Conservation (phyloP, 139 green algal species). For the Deuterostichococcus epilithicus region DNA sequence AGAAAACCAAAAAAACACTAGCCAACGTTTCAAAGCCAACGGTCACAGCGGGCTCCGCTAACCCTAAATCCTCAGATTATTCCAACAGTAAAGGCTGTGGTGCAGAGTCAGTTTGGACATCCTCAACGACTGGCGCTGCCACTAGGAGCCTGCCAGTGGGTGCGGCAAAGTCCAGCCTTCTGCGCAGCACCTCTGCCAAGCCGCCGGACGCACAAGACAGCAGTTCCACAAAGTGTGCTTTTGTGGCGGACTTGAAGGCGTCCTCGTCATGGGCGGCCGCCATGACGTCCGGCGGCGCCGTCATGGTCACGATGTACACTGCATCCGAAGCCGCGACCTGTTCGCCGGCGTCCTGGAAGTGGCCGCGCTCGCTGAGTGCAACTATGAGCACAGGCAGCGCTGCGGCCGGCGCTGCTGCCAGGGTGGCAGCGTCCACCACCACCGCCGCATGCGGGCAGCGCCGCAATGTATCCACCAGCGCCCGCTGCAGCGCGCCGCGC, state of each 20-base stretch:
- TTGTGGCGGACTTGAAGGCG: background rate
- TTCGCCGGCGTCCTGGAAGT: conserved; percentile 23
- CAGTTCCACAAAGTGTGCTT: background rate
- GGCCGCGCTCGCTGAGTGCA: conserved; percentile 26
- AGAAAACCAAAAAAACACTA: no score
- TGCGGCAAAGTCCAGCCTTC: background rate
- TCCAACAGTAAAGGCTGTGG: no score
- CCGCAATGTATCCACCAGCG: conserved; percentile 20
- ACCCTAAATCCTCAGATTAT: no score
- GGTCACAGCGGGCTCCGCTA: no score
- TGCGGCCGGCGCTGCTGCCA: conserved; percentile 15
- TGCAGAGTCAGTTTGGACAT: no score
- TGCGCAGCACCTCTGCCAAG: background rate
- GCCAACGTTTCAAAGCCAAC: no score
- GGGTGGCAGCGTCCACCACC: conserved; percentile 8
- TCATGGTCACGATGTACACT: background rate
- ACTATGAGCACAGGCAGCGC: conserved; percentile 35
- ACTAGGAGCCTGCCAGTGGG: background rate
- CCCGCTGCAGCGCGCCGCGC: conserved; percentile 22
- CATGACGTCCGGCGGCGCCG: background rate
- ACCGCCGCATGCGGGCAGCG: conserved; percentile 30
- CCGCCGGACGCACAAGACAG: background rate
- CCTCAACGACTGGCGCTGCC: background rate
- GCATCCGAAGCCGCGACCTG: conserved; percentile 4
- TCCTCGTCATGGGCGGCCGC: background rate